Percentiles rank a stretch among this genome's conserved stretches.
phyloP scores from a whole-genome alignment of 208 protist genomes.

The Phytomonas sp. region DNA sequence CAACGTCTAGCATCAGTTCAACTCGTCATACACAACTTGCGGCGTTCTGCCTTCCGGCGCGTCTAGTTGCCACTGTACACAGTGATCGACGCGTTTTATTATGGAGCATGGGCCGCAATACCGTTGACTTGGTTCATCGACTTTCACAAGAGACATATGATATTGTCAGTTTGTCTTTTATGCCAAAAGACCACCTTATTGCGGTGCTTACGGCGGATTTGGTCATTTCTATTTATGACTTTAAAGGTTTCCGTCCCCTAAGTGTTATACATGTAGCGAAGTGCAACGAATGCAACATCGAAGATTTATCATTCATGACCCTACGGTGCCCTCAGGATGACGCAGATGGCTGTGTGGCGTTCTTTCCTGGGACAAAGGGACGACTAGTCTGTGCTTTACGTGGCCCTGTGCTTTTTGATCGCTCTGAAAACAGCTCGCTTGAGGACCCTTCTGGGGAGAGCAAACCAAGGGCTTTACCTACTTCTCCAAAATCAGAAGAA shows the following conservation, averaged over 20 bases:
- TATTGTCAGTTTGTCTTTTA: conserved; percentile 54
- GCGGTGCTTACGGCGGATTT: conserved; percentile 58
- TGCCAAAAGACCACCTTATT: conserved; percentile 35
- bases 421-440: not conserved
- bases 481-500: not conserved
- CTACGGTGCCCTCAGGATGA: conserved; percentile 48
- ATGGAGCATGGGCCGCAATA: conserved; percentile 59
- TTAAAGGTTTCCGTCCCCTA: conserved; percentile 41
- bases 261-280: conserved; percentile 38
- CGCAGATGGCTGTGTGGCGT: conserved; percentile 55
- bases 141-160: conserved; percentile 76
- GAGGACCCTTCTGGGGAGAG: not conserved
- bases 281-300: conserved; percentile 28
- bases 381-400: conserved; percentile 62
- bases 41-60: conserved; percentile 30
- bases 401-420: conserved; percentile 57
- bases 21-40: conserved; percentile 31
- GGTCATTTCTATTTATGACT: conserved; percentile 68
- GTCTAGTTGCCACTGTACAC: conserved; percentile 66
- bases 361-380: conserved; percentile 28
- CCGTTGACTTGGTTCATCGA: conserved; percentile 49
- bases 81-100: conserved; percentile 63
- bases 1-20: not conserved
- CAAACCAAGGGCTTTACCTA: not conserved
- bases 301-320: conserved; percentile 56